Conservation (phyloP, 192 early-diverging fungal species). For the Lobosporangium transversale region DNA sequence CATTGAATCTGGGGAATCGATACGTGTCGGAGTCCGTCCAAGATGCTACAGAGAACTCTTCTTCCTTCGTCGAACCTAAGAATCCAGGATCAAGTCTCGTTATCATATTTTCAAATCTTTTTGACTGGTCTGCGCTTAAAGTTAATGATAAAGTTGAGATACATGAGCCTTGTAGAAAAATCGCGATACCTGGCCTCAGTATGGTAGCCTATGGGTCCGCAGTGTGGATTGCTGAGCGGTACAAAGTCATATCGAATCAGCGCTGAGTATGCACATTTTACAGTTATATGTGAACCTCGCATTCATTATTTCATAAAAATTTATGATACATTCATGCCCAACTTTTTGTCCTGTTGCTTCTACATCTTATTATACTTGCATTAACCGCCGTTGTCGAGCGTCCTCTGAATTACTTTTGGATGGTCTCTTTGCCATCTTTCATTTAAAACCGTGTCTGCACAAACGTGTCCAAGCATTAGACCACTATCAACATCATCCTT, state of each 20-base stretch:
- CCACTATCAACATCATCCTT: slow-evolving; percentile 88
- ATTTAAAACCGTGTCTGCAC: slow-evolving; percentile 85
- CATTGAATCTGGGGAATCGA: not conserved
- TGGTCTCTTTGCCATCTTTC: slow-evolving; percentile 86
- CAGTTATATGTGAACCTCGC: no score
- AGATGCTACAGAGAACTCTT: not conserved
- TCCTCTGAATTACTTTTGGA: slow-evolving; percentile 70
- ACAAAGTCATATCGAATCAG: slow-evolving; percentile 11
- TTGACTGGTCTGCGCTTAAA: slow-evolving; percentile 28
- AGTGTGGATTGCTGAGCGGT: slow-evolving; percentile 37
- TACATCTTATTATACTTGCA: slow-evolving; percentile 90
- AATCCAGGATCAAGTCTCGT: not conserved
- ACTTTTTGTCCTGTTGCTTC: slow-evolving; percentile 83
- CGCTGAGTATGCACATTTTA: no score
- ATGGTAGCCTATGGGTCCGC: not conserved
- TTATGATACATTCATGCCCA: no score
- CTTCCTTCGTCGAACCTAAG: not conserved
- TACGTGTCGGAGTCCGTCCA: not conserved
- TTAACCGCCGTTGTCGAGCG: slow-evolving; percentile 35
- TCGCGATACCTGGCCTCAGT: not conserved
- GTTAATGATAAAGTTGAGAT: slow-evolving; percentile 35
- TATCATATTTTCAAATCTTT: slow-evolving; percentile 36
- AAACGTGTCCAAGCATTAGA: slow-evolving; percentile 86
- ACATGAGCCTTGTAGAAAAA: slow-evolving; percentile 33
- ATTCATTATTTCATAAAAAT: no score